Evolutionary conservation across 352 stramenopile genomes (phyloP).

Genomic region (Globisporangium camurandrum): DNA sequence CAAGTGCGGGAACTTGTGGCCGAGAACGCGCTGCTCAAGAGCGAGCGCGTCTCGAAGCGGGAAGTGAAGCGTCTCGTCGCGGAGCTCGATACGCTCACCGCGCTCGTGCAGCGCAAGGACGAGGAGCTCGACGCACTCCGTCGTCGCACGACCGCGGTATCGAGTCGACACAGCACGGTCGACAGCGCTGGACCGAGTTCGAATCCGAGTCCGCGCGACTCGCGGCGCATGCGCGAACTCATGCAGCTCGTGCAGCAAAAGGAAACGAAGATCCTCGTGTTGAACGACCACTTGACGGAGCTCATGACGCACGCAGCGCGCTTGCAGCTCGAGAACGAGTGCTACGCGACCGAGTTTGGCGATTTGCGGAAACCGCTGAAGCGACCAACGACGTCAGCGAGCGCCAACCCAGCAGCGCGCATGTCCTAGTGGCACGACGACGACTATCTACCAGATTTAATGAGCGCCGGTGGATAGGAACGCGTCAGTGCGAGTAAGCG

Average conservation of each 20-base stretch:
- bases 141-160: neutral
- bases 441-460: neutral
- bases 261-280: slow-evolving; percentile 71
- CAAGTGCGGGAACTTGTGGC: slow-evolving; percentile 40
- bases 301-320: slow-evolving; percentile 71
- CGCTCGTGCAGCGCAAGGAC: slow-evolving; percentile 45
- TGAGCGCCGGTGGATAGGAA: neutral
- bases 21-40: slow-evolving; percentile 45
- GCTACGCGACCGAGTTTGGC: slow-evolving; percentile 35
- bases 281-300: slow-evolving; percentile 84
- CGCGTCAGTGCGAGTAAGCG: neutral
- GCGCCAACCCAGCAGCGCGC: neutral
- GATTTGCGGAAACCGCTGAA: slow-evolving; percentile 11
- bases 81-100: slow-evolving; percentile 43
- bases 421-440: neutral
- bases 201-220: slow-evolving; percentile 10
- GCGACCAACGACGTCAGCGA: slow-evolving; percentile 5
- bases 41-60: slow-evolving; percentile 27
- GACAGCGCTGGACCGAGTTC: slow-evolving; percentile 11
- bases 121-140: slow-evolving; percentile 32
- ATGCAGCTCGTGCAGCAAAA: slow-evolving; percentile 43
- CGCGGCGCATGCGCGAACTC: slow-evolving; percentile 43
- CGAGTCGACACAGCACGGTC: slow-evolving; percentile 8
- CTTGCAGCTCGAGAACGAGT: slow-evolving; percentile 70
- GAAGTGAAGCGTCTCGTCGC: slow-evolving; percentile 38